Evolutionary conservation across 805 yeast species (phyloP).

Genomic region (Ogataea sp.): DNA sequence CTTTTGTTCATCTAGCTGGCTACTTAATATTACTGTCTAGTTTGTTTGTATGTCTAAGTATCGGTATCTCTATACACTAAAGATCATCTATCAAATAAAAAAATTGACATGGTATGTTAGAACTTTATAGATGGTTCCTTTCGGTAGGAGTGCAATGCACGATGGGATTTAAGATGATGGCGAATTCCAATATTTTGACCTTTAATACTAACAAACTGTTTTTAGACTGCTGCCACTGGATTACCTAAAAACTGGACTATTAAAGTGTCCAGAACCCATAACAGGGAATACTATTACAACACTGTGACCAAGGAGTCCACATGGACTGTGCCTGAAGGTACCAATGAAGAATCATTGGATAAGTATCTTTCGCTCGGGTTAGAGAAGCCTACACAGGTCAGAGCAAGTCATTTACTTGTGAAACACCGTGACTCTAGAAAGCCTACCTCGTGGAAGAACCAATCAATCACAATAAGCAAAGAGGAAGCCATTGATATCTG

Average conservation of each 20-base stretch:
- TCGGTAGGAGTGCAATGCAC: no score
- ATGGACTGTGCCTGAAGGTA: slow-evolving; percentile 90
- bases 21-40: no score
- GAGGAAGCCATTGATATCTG: slow-evolving; percentile 74
- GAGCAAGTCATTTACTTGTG: slow-evolving; percentile 74
- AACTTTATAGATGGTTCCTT: no score
- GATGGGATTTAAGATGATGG: no score
- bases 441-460: slow-evolving; percentile 83
- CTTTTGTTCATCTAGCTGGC: no score
- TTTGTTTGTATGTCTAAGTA: no score
- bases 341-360: slow-evolving; percentile 53
- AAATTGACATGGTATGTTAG: neutral
- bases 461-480: slow-evolving; percentile 66
- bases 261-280: slow-evolving; percentile 67
- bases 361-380: slow-evolving; percentile 41
- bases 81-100: no score
- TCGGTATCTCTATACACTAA: neutral
- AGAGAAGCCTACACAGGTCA: slow-evolving; percentile 56
- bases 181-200: no score
- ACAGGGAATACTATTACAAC: slow-evolving; percentile 78
- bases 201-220: no score
- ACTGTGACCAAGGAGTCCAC: slow-evolving; percentile 61
- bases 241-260: slow-evolving; percentile 84
- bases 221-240: slow-evolving; percentile 41
- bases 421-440: slow-evolving; percentile 81